Base-by-base conservation (phyloP, 441 rosid species). In the Sinapis alba region DNA sequence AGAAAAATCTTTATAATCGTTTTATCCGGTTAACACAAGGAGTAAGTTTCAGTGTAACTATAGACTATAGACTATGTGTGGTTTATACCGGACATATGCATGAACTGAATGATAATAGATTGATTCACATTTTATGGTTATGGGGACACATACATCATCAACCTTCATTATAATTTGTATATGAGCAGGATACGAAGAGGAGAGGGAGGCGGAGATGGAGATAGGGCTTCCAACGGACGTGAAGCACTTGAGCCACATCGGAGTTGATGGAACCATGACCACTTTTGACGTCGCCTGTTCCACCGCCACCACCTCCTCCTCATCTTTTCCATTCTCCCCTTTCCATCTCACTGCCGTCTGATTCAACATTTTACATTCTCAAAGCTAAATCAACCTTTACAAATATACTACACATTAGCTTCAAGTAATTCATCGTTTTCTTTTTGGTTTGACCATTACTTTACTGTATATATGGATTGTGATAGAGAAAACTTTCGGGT, bases 191-290 rank as follows among this genome's bases (percentile, higher is more conserved):
- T 83, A 79, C 58, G 78, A 75, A 57, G 86, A 81, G 23, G 73
- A 77, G 27, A 72, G 67, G 69, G 84, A 85, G 70, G 66, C 10
- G 8, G 91, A 86, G 64, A 74, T 90, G 81, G 82, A 89, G 69
- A 90, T 90, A 26, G 94, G 97, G 16, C 56, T 57, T 23, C 97
- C 97, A 6, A 90, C 92, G 24, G 92, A 90, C 75, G 97, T 89
- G 74, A 89, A 89, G 77, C 94, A 90, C 73, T 81, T 90, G 50
- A 85, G 88, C 51, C 94, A 90, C 80, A 87, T 89, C 38, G 97
- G 97, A 80, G 72, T 84, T 68, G 88, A 83, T 43, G 90, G 90
- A 69, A 75, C 63, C 28, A 78, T 80, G 77, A 80, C 82, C 26
- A 80, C 41, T 43, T 78, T 72, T 18, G 74, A 67, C 70, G 10